These are phyloP conservation scores for Euptelea pleiosperma DNA, from an alignment of 164 flowering plant species.

Conservation along the genomic window DNA sequence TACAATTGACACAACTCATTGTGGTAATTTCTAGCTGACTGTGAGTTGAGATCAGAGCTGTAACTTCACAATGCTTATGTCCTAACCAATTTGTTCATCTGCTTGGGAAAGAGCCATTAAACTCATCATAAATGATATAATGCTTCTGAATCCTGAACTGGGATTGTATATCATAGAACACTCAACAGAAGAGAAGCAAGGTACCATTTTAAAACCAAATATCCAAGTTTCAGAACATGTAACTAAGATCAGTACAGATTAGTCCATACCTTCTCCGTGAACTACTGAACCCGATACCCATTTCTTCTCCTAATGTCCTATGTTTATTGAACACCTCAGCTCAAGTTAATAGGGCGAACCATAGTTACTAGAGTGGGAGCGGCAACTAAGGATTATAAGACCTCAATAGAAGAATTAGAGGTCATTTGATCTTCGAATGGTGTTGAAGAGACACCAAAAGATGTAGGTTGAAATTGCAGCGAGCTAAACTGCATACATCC, in stretches of 20 bases:
- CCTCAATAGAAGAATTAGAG: too few species aligned
- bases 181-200: background rate
- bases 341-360: background rate
- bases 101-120: background rate
- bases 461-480: too few species aligned
- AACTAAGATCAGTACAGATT: background rate
- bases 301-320: too few species aligned
- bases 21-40: too few species aligned
- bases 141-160: slow-evolving; percentile 1
- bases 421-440: too few species aligned
- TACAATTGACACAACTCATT: background rate
- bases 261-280: background rate
- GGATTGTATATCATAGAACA: background rate
- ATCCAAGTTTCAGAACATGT: background rate
- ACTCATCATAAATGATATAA: background rate
- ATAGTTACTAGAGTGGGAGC: background rate
- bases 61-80: background rate
- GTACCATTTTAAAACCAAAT: background rate
- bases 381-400: background rate
- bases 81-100: background rate
- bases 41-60: too few species aligned
- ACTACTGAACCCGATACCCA: background rate
- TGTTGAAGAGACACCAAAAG: background rate
- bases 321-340: too few species aligned
- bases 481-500: slow-evolving; percentile 94